Conservation (phyloP, 768 basidiomycete species). For the Kwoniella heveanensis region DNA sequence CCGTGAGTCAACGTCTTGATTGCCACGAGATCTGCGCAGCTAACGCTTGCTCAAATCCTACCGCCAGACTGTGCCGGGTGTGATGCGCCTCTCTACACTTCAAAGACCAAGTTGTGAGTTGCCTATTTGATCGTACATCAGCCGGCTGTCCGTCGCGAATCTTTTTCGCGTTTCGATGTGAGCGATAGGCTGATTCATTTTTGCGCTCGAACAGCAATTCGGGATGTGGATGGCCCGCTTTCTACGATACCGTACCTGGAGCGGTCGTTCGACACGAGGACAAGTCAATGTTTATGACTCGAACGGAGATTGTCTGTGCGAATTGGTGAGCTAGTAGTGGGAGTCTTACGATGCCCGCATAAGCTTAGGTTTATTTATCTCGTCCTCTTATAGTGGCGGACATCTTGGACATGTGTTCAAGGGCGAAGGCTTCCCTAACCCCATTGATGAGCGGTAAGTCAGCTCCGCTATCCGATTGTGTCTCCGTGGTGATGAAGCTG, state of each 20-base stretch:
- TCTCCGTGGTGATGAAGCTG: slow-evolving; percentile 66
- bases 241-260: slow-evolving; percentile 92
- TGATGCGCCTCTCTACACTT: slow-evolving; percentile 80
- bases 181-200: background rate
- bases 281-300: slow-evolving; percentile 63
- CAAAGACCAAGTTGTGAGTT: slow-evolving; percentile 73
- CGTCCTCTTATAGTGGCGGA: slow-evolving; percentile 71
- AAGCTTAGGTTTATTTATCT: slow-evolving; percentile 5
- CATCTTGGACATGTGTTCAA: slow-evolving; percentile 96
- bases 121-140: background rate
- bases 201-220: slow-evolving; percentile 60
- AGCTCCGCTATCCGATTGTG: background rate
- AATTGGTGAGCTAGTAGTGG: slow-evolving; percentile 62
- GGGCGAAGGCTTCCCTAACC: slow-evolving; percentile 78
- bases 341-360: background rate
- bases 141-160: background rate
- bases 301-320: slow-evolving; percentile 85
- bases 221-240: slow-evolving; percentile 97
- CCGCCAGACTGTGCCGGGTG: slow-evolving; percentile 69
- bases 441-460: slow-evolving; percentile 61
- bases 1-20: slow-evolving; percentile 36
- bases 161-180: too few species aligned
- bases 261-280: slow-evolving; percentile 79
- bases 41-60: background rate
- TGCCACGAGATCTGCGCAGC: too few species aligned